A percentile compares a stretch with the other conserved stretches of the same genome.
These are phyloP conservation scores for Curvularia hawaiiensis DNA, from an alignment of 2,329 filamentous ascomycete species.

Conservation along the genomic window DNA sequence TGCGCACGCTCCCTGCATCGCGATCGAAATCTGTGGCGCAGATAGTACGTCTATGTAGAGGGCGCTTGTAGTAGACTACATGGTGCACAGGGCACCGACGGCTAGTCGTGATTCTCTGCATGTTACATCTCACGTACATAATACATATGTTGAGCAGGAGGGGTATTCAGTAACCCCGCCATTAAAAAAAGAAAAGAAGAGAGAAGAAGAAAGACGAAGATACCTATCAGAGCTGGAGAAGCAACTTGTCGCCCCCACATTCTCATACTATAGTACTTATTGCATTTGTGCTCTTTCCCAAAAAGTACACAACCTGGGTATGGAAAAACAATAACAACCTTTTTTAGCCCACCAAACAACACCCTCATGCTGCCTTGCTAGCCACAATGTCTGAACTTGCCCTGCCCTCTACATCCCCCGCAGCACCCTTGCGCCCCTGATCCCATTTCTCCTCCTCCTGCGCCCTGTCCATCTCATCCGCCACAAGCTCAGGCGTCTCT, in stretches of 20 bases:
- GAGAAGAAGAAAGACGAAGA: background rate
- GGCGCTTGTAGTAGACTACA: background rate
- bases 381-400: constrained; percentile 22
- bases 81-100: background rate
- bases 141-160: background rate
- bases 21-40: background rate
- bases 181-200: background rate
- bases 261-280: background rate
- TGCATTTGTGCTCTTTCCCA: background rate
- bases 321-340: background rate
- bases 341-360: background rate
- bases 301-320: background rate
- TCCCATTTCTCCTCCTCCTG: constrained; percentile 51
- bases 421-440: constrained; percentile 35
- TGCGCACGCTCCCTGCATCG: background rate
- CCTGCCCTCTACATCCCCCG: constrained; percentile 20
- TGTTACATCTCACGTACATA: background rate
- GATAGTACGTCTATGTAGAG: background rate
- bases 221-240: background rate
- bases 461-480: constrained; percentile 46
- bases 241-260: background rate
- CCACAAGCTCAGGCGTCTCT: constrained; percentile 51
- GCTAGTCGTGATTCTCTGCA: background rate
- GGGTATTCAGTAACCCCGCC: background rate
- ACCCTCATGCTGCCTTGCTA: constrained; percentile 14